Evolutionary conservation across 768 basidiomycete genomes (phyloP).

Genomic region (Pleurotus djamor): DNA sequence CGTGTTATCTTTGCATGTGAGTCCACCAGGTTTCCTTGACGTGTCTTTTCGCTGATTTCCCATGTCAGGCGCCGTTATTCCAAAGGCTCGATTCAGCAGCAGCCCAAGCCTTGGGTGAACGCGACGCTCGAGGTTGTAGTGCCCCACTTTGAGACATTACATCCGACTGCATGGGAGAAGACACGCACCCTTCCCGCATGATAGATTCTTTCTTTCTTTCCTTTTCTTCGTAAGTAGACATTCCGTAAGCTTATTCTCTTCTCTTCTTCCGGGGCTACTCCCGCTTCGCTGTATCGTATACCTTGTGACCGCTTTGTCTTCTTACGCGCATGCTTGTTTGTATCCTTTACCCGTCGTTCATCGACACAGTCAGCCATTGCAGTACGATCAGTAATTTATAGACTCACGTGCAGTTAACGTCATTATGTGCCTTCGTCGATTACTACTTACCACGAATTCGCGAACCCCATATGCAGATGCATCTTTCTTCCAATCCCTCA

Average conservation of each 20-base stretch:
- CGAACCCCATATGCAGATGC: not conserved
- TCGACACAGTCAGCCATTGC: not conserved
- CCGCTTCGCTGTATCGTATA: not conserved
- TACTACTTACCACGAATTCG: not conserved
- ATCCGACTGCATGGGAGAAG: constrained; percentile 47
- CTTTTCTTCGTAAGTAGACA: not conserved
- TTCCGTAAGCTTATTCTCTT: not conserved
- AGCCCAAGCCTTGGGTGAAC: constrained; percentile 32
- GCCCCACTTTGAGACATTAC: constrained; percentile 45
- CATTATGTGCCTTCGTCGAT: not conserved
- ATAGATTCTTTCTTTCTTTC: not conserved
- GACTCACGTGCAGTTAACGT: not conserved
- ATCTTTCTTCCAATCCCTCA: not conserved
- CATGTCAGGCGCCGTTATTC: constrained; percentile 31
- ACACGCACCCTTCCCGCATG: constrained; percentile 21
- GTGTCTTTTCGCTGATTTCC: not conserved
- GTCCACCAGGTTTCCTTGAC: constrained; percentile 15
- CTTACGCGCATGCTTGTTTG: not conserved
- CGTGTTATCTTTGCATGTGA: constrained; percentile 54
- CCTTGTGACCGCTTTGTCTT: not conserved
- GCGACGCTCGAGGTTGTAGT: constrained; percentile 41
- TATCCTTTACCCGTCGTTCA: not conserved
- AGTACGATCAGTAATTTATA: not conserved
- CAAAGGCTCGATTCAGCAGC: constrained; percentile 20
- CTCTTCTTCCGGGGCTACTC: not conserved